These are phyloP conservation scores for Rhizopogon vesiculosus DNA, from an alignment of 768 basidiomycete genomes.

Conservation along the genomic window DNA sequence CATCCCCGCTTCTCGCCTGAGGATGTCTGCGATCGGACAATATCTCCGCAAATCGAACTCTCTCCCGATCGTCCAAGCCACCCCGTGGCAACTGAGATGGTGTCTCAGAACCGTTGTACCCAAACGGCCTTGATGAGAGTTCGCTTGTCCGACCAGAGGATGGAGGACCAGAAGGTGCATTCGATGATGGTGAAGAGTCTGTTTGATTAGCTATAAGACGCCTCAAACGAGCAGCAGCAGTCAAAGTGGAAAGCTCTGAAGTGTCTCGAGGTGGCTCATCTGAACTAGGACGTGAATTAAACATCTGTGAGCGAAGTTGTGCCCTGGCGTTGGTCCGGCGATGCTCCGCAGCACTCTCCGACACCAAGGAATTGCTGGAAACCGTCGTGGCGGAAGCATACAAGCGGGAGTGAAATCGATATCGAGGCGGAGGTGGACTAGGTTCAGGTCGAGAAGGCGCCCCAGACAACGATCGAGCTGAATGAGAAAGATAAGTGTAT, in stretches of 20 bases:
- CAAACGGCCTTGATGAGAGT: background rate
- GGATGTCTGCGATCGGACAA: background rate
- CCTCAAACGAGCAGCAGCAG: background rate
- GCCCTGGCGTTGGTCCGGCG: constrained; percentile 33
- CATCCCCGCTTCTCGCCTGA: background rate
- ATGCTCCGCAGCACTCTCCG: constrained; percentile 41
- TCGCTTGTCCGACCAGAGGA: background rate
- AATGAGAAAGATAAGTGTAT: background rate
- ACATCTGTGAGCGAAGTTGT: constrained; percentile 22
- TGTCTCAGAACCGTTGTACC: background rate
- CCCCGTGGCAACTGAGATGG: background rate
- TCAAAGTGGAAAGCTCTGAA: background rate
- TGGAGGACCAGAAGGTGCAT: background rate
- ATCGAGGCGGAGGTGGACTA: background rate
- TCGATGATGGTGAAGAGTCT: background rate
- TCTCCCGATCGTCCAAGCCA: background rate
- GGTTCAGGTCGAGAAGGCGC: background rate
- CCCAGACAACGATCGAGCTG: constrained; percentile 1
- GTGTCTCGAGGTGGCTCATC: constrained; percentile 11
- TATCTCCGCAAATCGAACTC: background rate
- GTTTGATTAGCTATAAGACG: background rate
- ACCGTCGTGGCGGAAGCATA: constrained; percentile 21
- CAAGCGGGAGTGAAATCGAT: constrained; percentile 10
- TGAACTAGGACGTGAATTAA: constrained; percentile 15
- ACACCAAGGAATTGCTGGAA: constrained; percentile 35